A percentile compares a stretch with the other conserved stretches of the same genome.
Conservation (phyloP, 345 rosid species). For the Eucalyptus curtisii region DNA sequence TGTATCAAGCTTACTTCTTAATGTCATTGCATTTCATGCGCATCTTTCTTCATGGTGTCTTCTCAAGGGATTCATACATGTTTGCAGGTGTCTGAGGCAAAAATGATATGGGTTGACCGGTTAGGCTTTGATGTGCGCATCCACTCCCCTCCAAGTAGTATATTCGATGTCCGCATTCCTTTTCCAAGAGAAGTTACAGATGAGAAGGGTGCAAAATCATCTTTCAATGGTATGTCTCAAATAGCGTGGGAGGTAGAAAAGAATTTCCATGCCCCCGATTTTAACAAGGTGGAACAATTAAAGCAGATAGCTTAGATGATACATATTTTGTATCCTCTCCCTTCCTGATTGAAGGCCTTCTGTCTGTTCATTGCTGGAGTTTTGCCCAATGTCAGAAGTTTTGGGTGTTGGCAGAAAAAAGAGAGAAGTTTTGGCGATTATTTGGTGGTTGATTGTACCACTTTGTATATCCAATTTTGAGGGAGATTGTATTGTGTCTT, state of each 20-base stretch:
- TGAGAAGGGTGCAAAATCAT: constrained; percentile 84
- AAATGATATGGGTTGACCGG: constrained; percentile 85
- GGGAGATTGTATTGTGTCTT: not conserved
- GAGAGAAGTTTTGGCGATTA: not conserved
- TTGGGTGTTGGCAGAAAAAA: not conserved
- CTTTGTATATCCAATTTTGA: not conserved
- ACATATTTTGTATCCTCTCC: not conserved
- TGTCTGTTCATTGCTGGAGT: not conserved
- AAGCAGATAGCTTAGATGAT: constrained; percentile 28
- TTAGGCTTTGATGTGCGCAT: constrained; percentile 77
- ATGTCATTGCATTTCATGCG: not conserved
- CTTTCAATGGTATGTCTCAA: constrained; percentile 89
- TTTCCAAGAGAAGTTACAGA: constrained; percentile 80
- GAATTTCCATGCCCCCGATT: constrained; percentile 32
- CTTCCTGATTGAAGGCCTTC: not conserved
- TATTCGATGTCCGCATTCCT: constrained; percentile 70
- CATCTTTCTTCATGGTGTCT: not conserved
- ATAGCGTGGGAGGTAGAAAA: constrained; percentile 95
- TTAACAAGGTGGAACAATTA: constrained; percentile 54
- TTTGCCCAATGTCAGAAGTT: not conserved
- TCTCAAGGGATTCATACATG: not conserved
- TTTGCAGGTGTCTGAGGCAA: constrained; percentile 63
- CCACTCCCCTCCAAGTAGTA: constrained; percentile 33
- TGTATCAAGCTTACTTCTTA: not conserved
- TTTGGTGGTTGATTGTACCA: not conserved